Percentiles rank a stretch among this genome's conserved stretches.
These are phyloP conservation scores for Streptanthus diversifolius DNA, from an alignment of 345 rosid species.

Conservation along the genomic window DNA sequence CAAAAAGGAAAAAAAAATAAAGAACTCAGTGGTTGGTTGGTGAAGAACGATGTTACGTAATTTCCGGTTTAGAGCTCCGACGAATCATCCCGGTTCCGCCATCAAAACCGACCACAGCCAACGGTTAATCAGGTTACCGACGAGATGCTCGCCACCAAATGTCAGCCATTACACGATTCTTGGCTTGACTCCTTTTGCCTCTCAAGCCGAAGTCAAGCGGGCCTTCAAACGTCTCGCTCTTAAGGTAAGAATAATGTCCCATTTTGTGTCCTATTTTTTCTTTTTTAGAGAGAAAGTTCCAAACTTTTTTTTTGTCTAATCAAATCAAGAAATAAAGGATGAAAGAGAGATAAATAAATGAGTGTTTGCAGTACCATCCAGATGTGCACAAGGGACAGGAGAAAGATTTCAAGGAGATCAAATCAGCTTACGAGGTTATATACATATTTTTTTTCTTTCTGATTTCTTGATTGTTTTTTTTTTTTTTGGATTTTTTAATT, in stretches of 20 bases:
- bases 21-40: slow-evolving; percentile 2
- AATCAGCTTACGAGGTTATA: slow-evolving; percentile 40
- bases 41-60: slow-evolving; percentile 30
- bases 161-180: slow-evolving; percentile 29
- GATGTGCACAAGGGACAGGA: slow-evolving; percentile 36
- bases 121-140: slow-evolving; percentile 7
- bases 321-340: neutral
- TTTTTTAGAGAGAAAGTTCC: neutral
- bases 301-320: neutral
- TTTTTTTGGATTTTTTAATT: neutral
- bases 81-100: slow-evolving; percentile 14
- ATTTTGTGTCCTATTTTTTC: neutral
- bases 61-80: slow-evolving; percentile 23
- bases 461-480: neutral
- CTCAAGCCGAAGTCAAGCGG: slow-evolving; percentile 31
- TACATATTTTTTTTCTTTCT: neutral
- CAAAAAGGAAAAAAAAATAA: neutral
- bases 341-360: neutral
- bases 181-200: slow-evolving; percentile 33
- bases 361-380: slow-evolving; percentile 32
- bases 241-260: slow-evolving; percentile 4
- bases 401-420: slow-evolving; percentile 32
- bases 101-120: neutral
- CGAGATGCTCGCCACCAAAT: slow-evolving; percentile 13
- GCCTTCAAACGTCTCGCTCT: slow-evolving; percentile 39